phyloP scores from a whole-genome alignment of 2,329 filamentous ascomycete genomes.

The Colletotrichum magnum region DNA sequence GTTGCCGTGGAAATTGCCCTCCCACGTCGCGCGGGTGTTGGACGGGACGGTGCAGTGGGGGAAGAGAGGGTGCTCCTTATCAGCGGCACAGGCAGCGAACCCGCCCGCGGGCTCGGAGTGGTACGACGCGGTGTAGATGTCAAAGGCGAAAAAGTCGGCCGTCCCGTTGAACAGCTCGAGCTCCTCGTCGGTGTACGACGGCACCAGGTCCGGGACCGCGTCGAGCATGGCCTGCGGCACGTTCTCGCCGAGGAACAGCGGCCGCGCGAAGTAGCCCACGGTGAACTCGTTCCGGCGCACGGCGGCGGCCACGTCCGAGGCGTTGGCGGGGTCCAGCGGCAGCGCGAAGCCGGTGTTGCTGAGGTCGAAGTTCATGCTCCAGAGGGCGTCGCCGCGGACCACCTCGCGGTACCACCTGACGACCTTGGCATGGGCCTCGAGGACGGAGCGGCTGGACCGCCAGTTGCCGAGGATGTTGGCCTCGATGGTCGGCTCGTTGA shows the following conservation, averaged over 20 bases:
- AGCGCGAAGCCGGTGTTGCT: conserved; percentile 64
- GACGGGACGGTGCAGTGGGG: conserved; percentile 57
- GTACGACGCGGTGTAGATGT: conserved; percentile 65
- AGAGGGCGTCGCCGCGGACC: conserved; percentile 60
- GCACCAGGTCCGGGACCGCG: conserved; percentile 59
- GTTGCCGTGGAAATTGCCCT: conserved; percentile 63
- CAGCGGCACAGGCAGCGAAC: conserved; percentile 2
- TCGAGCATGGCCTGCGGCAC: conserved; percentile 63
- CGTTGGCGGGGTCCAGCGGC: conserved; percentile 53
- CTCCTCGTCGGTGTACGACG: conserved; percentile 57
- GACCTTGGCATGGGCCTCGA: conserved; percentile 64
- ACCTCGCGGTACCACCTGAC: conserved; percentile 67
- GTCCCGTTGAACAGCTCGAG: conserved; percentile 64
- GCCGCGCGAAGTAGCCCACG: conserved; percentile 65
- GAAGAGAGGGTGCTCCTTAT: conserved; percentile 45
- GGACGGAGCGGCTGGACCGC: conserved; percentile 54
- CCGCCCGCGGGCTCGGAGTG: conserved; percentile 11
- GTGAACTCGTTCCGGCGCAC: conserved; percentile 63
- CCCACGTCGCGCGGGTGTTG: background rate
- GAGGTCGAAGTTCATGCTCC: conserved; percentile 60
- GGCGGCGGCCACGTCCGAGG: conserved; percentile 59
- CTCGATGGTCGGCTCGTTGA: conserved; percentile 65
- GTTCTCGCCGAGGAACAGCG: conserved; percentile 64
- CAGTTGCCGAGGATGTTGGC: conserved; percentile 50
- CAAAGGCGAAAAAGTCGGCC: conserved; percentile 69